Evolutionary conservation across 2,329 filamentous ascomycete genomes (phyloP).

Genomic region (Microdochium nivale): DNA sequence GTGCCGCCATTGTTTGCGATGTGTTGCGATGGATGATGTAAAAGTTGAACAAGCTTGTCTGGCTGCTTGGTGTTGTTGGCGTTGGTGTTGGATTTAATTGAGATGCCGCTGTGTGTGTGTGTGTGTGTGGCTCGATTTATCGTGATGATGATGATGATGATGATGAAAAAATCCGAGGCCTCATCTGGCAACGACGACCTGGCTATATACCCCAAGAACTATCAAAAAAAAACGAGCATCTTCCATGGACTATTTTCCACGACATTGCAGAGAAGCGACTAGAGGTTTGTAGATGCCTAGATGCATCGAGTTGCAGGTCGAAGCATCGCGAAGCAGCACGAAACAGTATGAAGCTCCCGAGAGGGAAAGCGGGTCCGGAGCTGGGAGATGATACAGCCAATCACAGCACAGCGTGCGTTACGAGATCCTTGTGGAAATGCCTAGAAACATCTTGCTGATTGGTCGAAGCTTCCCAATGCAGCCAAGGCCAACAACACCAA

Average conservation of each 20-base stretch:
- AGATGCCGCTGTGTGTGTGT: neutral
- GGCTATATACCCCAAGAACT: neutral
- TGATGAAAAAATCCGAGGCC: neutral
- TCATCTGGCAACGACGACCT: neutral
- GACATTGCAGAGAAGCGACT: too few relatives aligned
- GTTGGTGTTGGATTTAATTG: neutral
- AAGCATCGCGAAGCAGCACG: neutral
- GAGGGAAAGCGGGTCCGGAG: neutral
- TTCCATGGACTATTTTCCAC: too few relatives aligned
- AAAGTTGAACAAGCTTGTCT: neutral
- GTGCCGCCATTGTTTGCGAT: too few relatives aligned
- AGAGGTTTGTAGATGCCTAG: neutral
- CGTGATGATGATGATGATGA: neutral
- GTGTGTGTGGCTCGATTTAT: neutral
- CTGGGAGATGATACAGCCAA: too few relatives aligned
- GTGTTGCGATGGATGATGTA: neutral
- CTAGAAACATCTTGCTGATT: neutral
- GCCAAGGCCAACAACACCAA: too few relatives aligned
- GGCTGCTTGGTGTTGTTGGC: neutral
- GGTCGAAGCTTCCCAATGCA: too few relatives aligned
- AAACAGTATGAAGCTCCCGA: neutral
- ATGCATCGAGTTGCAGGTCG: neutral
- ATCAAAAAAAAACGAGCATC: too few relatives aligned
- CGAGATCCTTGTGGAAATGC: neutral
- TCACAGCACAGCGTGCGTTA: neutral